Conservation (phyloP, 2,329 filamentous ascomycete genomes). For the Xylariaceae sp. region DNA sequence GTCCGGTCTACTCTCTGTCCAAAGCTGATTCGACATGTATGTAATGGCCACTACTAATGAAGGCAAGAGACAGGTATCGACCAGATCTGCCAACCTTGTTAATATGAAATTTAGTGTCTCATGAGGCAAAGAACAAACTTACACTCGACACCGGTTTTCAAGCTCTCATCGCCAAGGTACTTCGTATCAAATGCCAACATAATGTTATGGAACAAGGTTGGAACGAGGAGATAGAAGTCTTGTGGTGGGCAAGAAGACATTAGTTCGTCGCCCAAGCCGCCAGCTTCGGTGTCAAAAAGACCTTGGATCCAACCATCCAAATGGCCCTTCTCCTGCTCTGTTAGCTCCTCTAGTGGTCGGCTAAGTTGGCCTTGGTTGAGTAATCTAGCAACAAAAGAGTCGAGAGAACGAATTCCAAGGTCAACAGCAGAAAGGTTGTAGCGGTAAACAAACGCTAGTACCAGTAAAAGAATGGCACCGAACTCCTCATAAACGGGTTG, state of each 20-base stretch:
- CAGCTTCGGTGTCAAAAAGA: conserved; percentile 75
- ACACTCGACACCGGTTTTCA: conserved; percentile 81
- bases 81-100: conserved; percentile 60
- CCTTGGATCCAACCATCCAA: conserved; percentile 78
- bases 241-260: conserved; percentile 84
- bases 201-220: conserved; percentile 77
- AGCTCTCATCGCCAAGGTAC: conserved; percentile 68
- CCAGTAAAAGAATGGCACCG: conserved; percentile 74
- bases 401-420: conserved; percentile 62
- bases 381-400: conserved; percentile 73
- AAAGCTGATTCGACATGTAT: conserved; percentile 74
- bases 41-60: conserved; percentile 75
- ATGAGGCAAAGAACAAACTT: conserved; percentile 40
- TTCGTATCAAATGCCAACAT: conserved; percentile 72
- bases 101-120: conserved; percentile 26
- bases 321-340: conserved; percentile 67
- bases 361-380: conserved; percentile 64
- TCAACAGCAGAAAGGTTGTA: conserved; percentile 71
- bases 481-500: conserved; percentile 89
- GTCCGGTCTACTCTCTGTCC: conserved; percentile 65
- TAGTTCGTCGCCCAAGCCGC: conserved; percentile 77
- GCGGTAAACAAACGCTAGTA: conserved; percentile 76
- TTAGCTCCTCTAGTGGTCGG: conserved; percentile 64
- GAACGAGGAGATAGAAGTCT: conserved; percentile 80
- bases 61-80: conserved; percentile 81